Base-by-base conservation (phyloP, 768 basidiomycete genomes). In the Lactifluus pinguis region DNA sequence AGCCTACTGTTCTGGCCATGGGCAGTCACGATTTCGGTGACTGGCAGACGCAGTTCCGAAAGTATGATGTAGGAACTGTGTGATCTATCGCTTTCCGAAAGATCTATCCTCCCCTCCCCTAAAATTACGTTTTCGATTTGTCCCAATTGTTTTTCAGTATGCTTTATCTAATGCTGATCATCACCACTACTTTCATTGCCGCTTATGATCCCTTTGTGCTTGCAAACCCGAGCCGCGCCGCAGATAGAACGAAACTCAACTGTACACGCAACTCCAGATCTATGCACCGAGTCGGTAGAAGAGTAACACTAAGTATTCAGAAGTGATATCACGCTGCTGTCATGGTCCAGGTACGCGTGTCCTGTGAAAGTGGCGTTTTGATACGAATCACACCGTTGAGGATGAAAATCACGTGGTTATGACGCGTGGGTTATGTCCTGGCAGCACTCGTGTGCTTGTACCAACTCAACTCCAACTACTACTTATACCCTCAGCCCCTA, bases 1-100 rank as follows among this genome's bases (percentile, higher is more conserved):
- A 83, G 68, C 83, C 92, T 5, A 92, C 93, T 2, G 77, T 97
- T 42, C 85, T 97, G 4, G 83, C 79, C 38, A 89, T 90, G 84
- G 95, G 93, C 4, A 81, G 82, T 57, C 83, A 94, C 57, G 88
- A 91, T 47, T 76, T 90, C 49, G 83, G 83, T 9, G 78, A 86
- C 65, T 89, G 83, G 79, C 68, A 77, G 60, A 77, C 77, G 17
- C 79, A 78, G 25, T 83, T 92, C 66, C 72, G 72, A 48, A 86
- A 86, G 72, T 93, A 92, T 64, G 85, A 87, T 19, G 76, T 92
- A 32, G 80, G 74, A 30, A 49, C 51, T 21, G 14, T 55, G 47
- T 65, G 57, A 63, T 42, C 25, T 45, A 14, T 42, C 42, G 3
- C 21, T 4, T 6, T 6, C 6, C 34, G 21, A 17, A 0, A 14